phyloP scores from a whole-genome alignment of 768 basidiomycete genomes.

The Arthromyces matolae region DNA sequence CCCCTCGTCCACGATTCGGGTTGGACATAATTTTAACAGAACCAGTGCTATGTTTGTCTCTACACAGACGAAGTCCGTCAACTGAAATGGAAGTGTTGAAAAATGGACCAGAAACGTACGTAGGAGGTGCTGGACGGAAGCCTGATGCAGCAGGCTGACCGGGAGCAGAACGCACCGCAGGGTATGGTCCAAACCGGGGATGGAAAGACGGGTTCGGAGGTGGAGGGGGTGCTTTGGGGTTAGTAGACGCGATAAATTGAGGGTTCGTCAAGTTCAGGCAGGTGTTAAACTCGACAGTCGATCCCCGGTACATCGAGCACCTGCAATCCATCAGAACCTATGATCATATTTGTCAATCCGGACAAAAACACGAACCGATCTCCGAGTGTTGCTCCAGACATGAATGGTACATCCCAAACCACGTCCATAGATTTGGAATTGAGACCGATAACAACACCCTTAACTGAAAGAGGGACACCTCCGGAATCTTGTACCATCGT shows the following conservation, averaged over 20 bases:
- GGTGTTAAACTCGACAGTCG: constrained; percentile 79
- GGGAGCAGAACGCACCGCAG: constrained; percentile 49
- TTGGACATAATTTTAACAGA: constrained; percentile 75
- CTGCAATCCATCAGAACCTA: constrained; percentile 31
- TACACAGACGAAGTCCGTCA: constrained; percentile 1
- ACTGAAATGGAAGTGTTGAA: constrained; percentile 1
- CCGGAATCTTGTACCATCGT: constrained; percentile 96
- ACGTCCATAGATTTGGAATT: constrained; percentile 89
- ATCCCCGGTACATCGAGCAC: constrained; percentile 91
- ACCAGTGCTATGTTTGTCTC: constrained; percentile 18
- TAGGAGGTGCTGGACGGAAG: constrained; percentile 53
- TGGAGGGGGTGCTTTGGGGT: constrained; percentile 52
- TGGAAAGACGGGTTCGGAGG: constrained; percentile 54
- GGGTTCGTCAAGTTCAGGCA: constrained; percentile 86
- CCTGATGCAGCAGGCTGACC: constrained; percentile 57
- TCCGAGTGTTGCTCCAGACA: constrained; percentile 84
- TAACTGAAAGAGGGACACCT: constrained; percentile 83
- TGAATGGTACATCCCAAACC: constrained; percentile 93
- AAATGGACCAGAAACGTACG: constrained; percentile 26
- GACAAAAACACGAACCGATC: constrained; percentile 55
- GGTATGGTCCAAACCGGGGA: constrained; percentile 65
- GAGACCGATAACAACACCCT: constrained; percentile 91
- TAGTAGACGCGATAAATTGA: constrained; percentile 80
- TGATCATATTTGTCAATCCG: background rate
- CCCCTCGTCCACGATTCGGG: constrained; percentile 56